Evolutionary conservation across 805 yeast genomes (phyloP).

Genomic region (Candida pseudoglaebosa): DNA sequence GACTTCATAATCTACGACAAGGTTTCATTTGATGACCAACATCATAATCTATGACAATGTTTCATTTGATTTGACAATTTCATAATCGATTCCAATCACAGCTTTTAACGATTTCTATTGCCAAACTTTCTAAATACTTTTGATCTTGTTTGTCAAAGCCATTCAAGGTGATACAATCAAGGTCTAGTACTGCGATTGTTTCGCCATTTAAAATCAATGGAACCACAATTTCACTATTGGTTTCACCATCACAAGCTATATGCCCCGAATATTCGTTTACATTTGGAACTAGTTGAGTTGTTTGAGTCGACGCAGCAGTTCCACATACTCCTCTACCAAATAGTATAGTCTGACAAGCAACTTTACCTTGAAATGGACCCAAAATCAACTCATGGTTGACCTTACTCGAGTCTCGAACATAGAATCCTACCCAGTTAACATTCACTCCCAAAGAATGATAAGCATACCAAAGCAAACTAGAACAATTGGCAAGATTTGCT

Average conservation of each 20-base stretch:
- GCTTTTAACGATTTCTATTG: conserved; percentile 44
- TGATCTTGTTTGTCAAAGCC: conserved; percentile 71
- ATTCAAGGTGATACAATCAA: conserved; percentile 63
- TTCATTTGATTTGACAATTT: neutral
- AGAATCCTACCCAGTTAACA: conserved; percentile 95
- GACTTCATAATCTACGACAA: no score
- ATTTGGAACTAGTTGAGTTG: conserved; percentile 73
- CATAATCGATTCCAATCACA: conserved; percentile 43
- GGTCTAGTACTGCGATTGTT: conserved; percentile 75
- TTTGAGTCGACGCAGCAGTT: conserved; percentile 54
- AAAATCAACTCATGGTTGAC: conserved; percentile 50
- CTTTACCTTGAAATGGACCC: conserved; percentile 96
- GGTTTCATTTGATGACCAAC: no score
- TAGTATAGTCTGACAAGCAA: conserved; percentile 82
- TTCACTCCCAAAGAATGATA: conserved; percentile 55
- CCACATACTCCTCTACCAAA: conserved; percentile 94
- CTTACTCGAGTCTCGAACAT: conserved; percentile 45
- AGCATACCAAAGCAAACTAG: conserved; percentile 86
- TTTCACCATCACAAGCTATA: conserved; percentile 96
- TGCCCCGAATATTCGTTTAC: conserved; percentile 85
- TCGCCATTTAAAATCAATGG: conserved; percentile 52
- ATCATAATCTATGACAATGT: no score
- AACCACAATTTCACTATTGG: conserved; percentile 89
- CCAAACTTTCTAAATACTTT: conserved; percentile 56
- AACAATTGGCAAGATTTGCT: conserved; percentile 79